These are phyloP conservation scores for Rhodotorula glutinis DNA, from an alignment of 1,284 basidiomycete genomes.

Conservation along the genomic window DNA sequence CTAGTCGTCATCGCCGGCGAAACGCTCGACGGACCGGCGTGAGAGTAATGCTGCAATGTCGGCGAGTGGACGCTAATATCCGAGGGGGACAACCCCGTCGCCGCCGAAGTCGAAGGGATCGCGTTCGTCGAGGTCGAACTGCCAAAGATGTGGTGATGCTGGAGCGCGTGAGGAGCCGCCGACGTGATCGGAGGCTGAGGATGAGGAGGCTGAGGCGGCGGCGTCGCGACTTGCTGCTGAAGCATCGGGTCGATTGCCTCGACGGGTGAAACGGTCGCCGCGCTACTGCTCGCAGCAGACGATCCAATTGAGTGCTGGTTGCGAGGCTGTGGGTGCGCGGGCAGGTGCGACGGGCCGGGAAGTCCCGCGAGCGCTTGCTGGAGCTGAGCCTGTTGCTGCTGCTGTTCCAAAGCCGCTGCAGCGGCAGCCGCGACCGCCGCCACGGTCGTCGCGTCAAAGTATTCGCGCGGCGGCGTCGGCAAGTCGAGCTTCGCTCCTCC, in stretches of 20 bases:
- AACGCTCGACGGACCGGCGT: neutral
- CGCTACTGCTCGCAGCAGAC: neutral
- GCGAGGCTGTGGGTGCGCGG: neutral
- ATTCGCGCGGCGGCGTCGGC: constrained; percentile 1
- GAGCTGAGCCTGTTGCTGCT: neutral
- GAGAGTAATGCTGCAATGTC: neutral
- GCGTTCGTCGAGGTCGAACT: too few species aligned
- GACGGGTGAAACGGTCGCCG: neutral
- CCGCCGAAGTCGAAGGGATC: too few species aligned
- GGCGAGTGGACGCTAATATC: neutral
- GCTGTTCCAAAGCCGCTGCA: neutral
- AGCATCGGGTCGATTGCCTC: neutral
- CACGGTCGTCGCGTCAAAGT: neutral
- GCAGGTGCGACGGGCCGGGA: neutral
- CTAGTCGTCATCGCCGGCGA: neutral
- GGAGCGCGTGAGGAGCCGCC: neutral
- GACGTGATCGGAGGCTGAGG: neutral
- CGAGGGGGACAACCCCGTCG: too few species aligned
- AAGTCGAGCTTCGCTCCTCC: neutral
- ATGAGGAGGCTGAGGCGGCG: neutral
- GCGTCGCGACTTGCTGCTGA: neutral
- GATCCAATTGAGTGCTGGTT: too few species aligned
- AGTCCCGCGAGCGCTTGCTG: neutral
- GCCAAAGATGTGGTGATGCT: neutral
- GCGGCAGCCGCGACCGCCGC: neutral